Evolutionary conservation across 345 rosid species (phyloP).

Genomic region (Theobroma cacao): DNA sequence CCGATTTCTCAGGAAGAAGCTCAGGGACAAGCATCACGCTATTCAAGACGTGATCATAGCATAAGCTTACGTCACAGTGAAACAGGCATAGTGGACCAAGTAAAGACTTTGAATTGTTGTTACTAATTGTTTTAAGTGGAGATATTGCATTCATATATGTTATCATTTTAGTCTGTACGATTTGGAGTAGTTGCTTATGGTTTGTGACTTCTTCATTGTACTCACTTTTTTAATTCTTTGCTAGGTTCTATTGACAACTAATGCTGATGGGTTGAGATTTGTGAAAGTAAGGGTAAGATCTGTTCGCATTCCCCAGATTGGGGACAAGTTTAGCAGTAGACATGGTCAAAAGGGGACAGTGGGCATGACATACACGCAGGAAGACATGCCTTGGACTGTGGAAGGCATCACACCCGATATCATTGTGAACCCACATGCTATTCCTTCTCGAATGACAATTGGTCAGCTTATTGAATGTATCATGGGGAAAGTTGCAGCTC

Average conservation of each 20-base stretch:
- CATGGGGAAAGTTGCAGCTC: slow-evolving; percentile 99
- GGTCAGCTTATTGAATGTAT: slow-evolving; percentile 99
- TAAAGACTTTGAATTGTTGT: slow-evolving; percentile 22
- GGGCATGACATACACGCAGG: slow-evolving; percentile 98
- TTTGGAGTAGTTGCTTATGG: background rate
- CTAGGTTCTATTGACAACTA: slow-evolving; percentile 92
- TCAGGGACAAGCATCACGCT: slow-evolving; percentile 81
- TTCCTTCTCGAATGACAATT: slow-evolving; percentile 98
- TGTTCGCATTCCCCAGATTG: slow-evolving; percentile 93
- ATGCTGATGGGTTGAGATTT: slow-evolving; percentile 97
- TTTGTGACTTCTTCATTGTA: background rate
- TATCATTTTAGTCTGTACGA: background rate
- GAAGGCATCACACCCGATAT: slow-evolving; percentile 97
- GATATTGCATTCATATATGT: slow-evolving; percentile 3
- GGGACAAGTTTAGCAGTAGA: slow-evolving; percentile 97
- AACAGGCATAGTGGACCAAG: slow-evolving; percentile 98
- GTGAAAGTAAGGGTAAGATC: slow-evolving; percentile 98
- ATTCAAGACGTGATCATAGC: slow-evolving; percentile 90
- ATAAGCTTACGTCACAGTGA: slow-evolving; percentile 96
- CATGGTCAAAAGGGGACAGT: slow-evolving; percentile 99
- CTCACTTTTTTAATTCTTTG: background rate
- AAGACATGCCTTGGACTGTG: slow-evolving; percentile 98
- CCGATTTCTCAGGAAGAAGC: slow-evolving; percentile 89
- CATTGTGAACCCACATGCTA: slow-evolving; percentile 96
- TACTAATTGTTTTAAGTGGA: background rate